phyloP scores from a whole-genome alignment of 1,284 basidiomycete genomes.

The Melampsora americana region DNA sequence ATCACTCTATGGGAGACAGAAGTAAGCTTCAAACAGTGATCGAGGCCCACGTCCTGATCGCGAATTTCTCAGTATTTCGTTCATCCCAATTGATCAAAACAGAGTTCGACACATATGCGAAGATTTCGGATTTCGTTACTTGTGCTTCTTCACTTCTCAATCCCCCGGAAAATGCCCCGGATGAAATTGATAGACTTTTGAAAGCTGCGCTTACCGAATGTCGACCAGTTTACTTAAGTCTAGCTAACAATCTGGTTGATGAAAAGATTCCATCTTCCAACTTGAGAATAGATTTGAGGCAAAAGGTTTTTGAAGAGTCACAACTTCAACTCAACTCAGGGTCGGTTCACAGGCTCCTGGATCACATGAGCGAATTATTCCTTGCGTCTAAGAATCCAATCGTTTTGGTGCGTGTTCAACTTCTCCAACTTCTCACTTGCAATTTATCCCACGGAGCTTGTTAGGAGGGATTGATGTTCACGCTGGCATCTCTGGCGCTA shows the following conservation, averaged over 20 bases:
- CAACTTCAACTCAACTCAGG: constrained; percentile 62
- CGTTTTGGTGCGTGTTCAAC: neutral
- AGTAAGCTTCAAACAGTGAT: constrained; percentile 59
- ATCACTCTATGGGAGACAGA: constrained; percentile 54
- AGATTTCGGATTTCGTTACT: constrained; percentile 73
- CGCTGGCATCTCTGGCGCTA: constrained; percentile 48
- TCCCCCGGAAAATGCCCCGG: neutral
- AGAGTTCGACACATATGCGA: constrained; percentile 70
- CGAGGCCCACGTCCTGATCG: constrained; percentile 64
- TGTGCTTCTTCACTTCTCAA: constrained; percentile 65
- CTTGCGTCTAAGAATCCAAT: neutral
- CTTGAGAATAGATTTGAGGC: constrained; percentile 61
- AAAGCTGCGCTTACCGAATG: constrained; percentile 70
- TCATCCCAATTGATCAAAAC: constrained; percentile 51
- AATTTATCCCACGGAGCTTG: neutral
- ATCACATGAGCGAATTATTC: neutral
- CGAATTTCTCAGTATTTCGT: no score
- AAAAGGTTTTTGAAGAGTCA: constrained; percentile 66
- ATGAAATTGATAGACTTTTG: constrained; percentile 75
- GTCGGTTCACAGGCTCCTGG: neutral
- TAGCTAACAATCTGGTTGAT: constrained; percentile 80
- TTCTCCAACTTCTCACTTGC: constrained; percentile 55
- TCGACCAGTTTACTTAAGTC: constrained; percentile 81
- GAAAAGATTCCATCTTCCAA: constrained; percentile 66
- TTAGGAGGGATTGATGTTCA: neutral